Evolutionary conservation across 2,329 filamentous ascomycete genomes (phyloP).

Genomic region (Uncinocarpus reesii): DNA sequence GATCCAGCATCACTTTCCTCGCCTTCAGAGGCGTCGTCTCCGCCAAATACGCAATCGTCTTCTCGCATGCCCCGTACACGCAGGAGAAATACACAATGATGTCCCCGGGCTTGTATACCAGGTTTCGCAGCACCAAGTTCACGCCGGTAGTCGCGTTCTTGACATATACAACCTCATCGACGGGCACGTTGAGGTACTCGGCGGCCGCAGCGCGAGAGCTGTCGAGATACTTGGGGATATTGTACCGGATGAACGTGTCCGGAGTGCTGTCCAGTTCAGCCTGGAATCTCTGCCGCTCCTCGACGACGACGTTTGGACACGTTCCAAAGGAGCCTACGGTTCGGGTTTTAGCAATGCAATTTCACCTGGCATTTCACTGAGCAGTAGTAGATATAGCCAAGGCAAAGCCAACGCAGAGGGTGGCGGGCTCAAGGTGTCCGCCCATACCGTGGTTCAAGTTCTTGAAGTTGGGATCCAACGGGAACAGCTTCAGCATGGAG

Average conservation of each 20-base stretch:
- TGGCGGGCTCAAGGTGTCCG: not conserved
- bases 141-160: conserved; percentile 62
- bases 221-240: conserved; percentile 53
- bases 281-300: conserved; percentile 54
- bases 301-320: conserved; percentile 53
- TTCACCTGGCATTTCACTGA: not conserved
- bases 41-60: conserved; percentile 59
- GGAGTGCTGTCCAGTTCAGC: conserved; percentile 56
- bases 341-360: not conserved
- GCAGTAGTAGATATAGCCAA: not conserved
- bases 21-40: conserved; percentile 50
- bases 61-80: conserved; percentile 68
- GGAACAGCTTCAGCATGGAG: conserved; percentile 53
- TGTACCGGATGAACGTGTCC: conserved; percentile 66
- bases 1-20: conserved; percentile 50
- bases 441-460: conserved; percentile 68
- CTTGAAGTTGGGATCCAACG: conserved; percentile 55
- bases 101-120: conserved; percentile 59
- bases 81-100: conserved; percentile 66
- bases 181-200: conserved; percentile 53
- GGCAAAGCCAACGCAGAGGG: not conserved
- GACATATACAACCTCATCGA: conserved; percentile 62
- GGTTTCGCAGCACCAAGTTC: conserved; percentile 68
- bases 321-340: conserved; percentile 61
- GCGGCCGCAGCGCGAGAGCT: conserved; percentile 56